Conservation (phyloP, 2,329 filamentous ascomycete genomes). For the Cordyceps fumosorosea region DNA sequence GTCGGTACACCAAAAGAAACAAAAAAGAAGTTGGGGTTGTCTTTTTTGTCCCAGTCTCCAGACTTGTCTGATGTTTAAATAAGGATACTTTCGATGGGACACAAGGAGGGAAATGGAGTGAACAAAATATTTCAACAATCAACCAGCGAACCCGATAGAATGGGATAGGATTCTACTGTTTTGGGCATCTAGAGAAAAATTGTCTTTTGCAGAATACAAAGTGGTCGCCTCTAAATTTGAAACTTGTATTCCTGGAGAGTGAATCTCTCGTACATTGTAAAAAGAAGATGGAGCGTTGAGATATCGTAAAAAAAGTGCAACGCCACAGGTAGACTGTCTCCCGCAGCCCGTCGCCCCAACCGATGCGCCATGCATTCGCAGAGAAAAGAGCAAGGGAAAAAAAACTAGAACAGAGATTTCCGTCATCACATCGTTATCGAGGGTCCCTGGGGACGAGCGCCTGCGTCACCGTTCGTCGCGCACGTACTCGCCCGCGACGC, state of each 20-base stretch:
- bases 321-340: not conserved
- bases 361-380: not conserved
- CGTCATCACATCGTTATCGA: not conserved
- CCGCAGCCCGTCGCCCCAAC: not conserved
- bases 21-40: conserved; percentile 4
- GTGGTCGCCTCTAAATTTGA: not conserved
- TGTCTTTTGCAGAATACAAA: not conserved
- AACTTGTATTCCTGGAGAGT: not conserved
- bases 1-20: conserved; percentile 13
- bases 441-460: not conserved
- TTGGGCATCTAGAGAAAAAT: not conserved
- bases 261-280: not conserved
- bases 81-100: not conserved
- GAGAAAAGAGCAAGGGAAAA: not conserved
- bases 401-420: not conserved
- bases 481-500: conserved; percentile 53
- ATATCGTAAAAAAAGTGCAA: not conserved
- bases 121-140: not conserved
- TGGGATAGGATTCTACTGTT: conserved; percentile 2
- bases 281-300: no score
- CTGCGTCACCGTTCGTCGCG: conserved; percentile 5
- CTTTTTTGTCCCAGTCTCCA: not conserved
- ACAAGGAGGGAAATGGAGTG: not conserved
- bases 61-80: not conserved
- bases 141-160: not conserved